Conservation (phyloP, 2,329 filamentous ascomycete species). For the Colletotrichum tanaceti region DNA sequence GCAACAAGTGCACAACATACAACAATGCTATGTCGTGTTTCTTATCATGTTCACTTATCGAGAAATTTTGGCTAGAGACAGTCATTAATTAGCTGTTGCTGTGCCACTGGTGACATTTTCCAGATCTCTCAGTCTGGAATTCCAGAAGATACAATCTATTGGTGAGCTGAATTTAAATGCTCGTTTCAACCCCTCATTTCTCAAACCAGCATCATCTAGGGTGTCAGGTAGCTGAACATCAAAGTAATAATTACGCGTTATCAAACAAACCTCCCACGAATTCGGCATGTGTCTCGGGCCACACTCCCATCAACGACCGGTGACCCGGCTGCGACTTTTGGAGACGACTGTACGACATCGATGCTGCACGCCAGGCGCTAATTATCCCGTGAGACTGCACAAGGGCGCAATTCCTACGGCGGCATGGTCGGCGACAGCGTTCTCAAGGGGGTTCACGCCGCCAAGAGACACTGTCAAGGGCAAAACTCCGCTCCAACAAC, state of each 20-base stretch:
- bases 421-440: conserved; percentile 60
- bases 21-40: no score
- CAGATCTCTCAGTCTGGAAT: not conserved
- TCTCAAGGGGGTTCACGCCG: conserved; percentile 51
- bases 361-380: not conserved
- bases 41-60: no score
- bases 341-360: not conserved
- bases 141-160: not conserved
- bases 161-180: not conserved
- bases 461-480: conserved; percentile 45
- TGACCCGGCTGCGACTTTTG: not conserved
- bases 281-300: no score
- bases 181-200: not conserved
- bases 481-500: not conserved
- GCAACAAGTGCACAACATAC: no score
- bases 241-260: no score
- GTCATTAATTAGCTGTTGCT: not conserved
- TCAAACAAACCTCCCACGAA: no score
- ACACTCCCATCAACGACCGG: not conserved
- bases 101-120: not conserved
- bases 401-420: conserved; percentile 59
- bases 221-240: not conserved
- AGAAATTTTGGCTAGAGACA: not conserved
- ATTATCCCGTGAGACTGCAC: conserved; percentile 46
- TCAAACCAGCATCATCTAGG: not conserved